Conservation (phyloP, 495 filamentous ascomycete species). For the Lophiostoma macrostomum region DNA sequence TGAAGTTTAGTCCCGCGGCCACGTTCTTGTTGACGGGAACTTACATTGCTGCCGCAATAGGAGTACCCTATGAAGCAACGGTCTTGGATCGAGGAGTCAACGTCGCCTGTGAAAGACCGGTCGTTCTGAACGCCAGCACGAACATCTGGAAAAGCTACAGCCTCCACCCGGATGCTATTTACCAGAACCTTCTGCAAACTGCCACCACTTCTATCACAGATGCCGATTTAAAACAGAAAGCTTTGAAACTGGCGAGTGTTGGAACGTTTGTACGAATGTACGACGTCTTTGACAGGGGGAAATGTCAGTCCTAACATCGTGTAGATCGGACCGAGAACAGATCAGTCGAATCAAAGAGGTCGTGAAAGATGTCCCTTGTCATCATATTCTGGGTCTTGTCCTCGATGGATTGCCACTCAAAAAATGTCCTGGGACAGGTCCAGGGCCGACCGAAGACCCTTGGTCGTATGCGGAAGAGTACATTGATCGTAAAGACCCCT, state of each 20-base stretch:
- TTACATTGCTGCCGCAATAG: background rate
- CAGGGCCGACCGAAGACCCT: background rate
- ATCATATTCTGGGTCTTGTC: slow-evolving; percentile 16
- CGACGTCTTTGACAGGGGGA: background rate
- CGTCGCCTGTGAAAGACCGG: background rate
- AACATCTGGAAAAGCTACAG: slow-evolving; percentile 12
- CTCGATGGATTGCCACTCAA: slow-evolving; percentile 8
- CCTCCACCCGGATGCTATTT: slow-evolving; percentile 9
- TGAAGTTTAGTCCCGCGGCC: too few relatives aligned
- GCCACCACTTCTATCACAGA: slow-evolving; percentile 3
- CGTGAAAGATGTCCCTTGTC: slow-evolving; percentile 14
- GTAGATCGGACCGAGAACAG: background rate
- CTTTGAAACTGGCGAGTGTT: background rate
- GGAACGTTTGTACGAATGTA: slow-evolving; percentile 23
- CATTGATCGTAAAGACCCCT: slow-evolving; percentile 4
- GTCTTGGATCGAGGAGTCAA: background rate
- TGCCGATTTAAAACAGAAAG: background rate
- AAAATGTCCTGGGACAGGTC: background rate
- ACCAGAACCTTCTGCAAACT: background rate
- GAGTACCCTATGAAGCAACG: background rate
- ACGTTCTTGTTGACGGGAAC: too few relatives aligned
- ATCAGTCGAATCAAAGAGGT: slow-evolving; percentile 3
- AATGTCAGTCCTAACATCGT: background rate
- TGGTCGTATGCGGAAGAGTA: slow-evolving; percentile 1
- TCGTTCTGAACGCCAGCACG: background rate